Evolutionary conservation across 31 red algal species (phyloP), one percentile per base, ranked within the genome.

Genomic region (Asparagopsis taxiformis): DNA sequence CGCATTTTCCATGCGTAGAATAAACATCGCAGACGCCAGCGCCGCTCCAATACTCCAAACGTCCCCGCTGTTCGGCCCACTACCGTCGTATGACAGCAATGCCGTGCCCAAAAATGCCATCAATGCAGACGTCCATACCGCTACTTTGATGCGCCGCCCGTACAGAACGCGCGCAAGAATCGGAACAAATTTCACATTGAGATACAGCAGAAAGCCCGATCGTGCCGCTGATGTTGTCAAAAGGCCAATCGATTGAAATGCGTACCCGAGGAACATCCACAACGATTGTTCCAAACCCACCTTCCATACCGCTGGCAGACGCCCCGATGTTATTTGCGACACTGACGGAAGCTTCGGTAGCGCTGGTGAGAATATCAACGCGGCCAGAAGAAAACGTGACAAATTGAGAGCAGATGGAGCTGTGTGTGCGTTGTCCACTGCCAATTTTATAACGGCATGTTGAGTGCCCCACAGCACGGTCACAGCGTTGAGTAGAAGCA

Each of bases 171-270:
- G 75, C 8, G 84, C 84, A 33, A 93, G 54, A 30, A 98, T 34
- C 16, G 95, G 95, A 59, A 98, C 95, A 70, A 98, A 70, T 38
- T 98, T 98, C 19, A 98, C 95, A 62, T 98, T 98, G 2, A 98
- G 62, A 48, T 98, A 98, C 1, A 98, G 41, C 21, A 98, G 70
- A 90, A 98, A 98, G 31, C 84, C 90, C 21, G 84, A 91, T 25
- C 88, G 80, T 44, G 81, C 59, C 3, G 90, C 95, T 34, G 79
- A 72, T 4, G 95, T 98, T 6, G 83, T 85, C 34, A 67, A 55
- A 50, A 98, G 70, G 6, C 80, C 85, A 19, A 89, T 57, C 31
- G 95, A 62, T 59, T 98, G 85, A 10, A 79, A 65, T 7, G 95
- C 90, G 72, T 93, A 98, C 0, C 95, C 95, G 1, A 73, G 55